These are phyloP conservation scores for Apiospora arundinis DNA, from an alignment of 2,329 filamentous ascomycete genomes.

Conservation along the genomic window DNA sequence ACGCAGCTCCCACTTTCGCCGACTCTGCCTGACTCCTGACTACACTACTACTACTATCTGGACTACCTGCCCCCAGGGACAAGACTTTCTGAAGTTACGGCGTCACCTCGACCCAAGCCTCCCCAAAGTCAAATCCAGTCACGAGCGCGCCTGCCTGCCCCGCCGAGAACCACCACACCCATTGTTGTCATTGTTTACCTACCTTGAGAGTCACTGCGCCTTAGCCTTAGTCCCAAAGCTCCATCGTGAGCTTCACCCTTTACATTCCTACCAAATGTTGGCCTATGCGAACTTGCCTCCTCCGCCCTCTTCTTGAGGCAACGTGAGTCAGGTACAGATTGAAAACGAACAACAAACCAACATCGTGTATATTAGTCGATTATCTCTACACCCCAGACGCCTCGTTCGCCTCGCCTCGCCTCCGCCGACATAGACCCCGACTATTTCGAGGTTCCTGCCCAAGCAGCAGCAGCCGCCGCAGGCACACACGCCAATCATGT, in stretches of 20 bases:
- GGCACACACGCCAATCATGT: slow-evolving; percentile 31
- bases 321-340: slow-evolving; percentile 42
- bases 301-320: slow-evolving; percentile 51
- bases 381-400: slow-evolving; percentile 8
- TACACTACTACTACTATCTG: too few species aligned
- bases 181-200: slow-evolving; percentile 8
- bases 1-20: not conserved
- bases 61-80: too few species aligned
- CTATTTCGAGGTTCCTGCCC: not conserved
- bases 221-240: slow-evolving; percentile 17
- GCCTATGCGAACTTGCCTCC: slow-evolving; percentile 45
- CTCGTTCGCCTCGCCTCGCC: not conserved
- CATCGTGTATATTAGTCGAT: slow-evolving; percentile 18
- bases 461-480: not conserved
- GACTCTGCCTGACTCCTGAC: not conserved
- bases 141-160: slow-evolving; percentile 18
- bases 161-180: slow-evolving; percentile 20
- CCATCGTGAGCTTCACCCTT: slow-evolving; percentile 20
- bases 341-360: slow-evolving; percentile 25
- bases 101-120: not conserved
- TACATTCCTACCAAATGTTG: slow-evolving; percentile 42
- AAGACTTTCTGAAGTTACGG: not conserved
- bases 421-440: not conserved
- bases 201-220: slow-evolving; percentile 3
- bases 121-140: slow-evolving; percentile 20